Conservation (phyloP, 371 early-diverging fungal species). For the Fennellomyces sp. region DNA sequence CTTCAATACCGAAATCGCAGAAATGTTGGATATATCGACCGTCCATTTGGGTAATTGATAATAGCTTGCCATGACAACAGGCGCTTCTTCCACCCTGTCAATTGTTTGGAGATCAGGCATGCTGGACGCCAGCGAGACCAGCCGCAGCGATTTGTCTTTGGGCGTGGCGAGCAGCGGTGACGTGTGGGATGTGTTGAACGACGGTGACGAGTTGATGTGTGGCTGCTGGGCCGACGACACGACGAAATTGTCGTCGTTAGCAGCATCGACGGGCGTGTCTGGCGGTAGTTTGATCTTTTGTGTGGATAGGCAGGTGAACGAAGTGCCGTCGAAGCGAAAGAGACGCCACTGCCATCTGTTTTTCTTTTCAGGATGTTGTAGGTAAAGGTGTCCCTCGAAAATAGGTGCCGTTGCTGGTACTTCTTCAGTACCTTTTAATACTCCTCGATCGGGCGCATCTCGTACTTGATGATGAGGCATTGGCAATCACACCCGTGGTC, state of each 20-base stretch:
- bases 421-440: constrained; percentile 27
- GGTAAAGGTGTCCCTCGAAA: constrained; percentile 51
- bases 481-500: background rate
- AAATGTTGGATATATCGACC: constrained; percentile 36
- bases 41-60: constrained; percentile 55
- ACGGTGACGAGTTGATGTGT: constrained; percentile 15
- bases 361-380: constrained; percentile 31
- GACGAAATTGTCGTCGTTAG: constrained; percentile 6
- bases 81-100: background rate
- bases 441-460: background rate
- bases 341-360: constrained; percentile 47
- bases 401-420: constrained; percentile 46
- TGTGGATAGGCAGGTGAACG: constrained; percentile 45
- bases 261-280: constrained; percentile 21
- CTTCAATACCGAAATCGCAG: constrained; percentile 44
- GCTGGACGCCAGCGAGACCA: constrained; percentile 5
- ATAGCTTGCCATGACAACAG: constrained; percentile 29
- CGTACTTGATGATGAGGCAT: constrained; percentile 18
- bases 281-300: constrained; percentile 40
- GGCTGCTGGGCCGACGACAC: background rate
- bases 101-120: constrained; percentile 11
- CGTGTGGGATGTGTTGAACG: constrained; percentile 28
- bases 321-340: constrained; percentile 54
- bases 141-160: constrained; percentile 23
- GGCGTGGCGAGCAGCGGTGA: constrained; percentile 45